Conservation (phyloP, 352 stramenopile genomes). For the Globisporangium nodosum region DNA sequence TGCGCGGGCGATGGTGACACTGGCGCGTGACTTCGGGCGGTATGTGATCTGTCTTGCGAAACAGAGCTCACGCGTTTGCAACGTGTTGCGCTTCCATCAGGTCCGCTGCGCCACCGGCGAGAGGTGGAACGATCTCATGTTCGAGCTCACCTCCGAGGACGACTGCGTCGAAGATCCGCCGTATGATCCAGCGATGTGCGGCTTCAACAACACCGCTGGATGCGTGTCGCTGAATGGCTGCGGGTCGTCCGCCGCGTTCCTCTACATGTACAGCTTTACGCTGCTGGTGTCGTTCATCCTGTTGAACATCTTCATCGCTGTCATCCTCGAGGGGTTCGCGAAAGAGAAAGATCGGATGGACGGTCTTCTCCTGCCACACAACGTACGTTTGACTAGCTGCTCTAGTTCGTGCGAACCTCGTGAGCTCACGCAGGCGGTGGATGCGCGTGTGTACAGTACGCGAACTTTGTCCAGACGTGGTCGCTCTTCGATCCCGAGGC, state of each 20-base stretch:
- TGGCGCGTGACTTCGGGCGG: slow-evolving; percentile 21
- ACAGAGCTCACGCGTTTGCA: not conserved
- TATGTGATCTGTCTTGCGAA: not conserved
- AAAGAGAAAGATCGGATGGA: slow-evolving; percentile 67
- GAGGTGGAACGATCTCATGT: slow-evolving; percentile 91
- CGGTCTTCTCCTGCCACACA: slow-evolving; percentile 41
- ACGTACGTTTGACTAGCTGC: slow-evolving; percentile 24
- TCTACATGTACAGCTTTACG: slow-evolving; percentile 87
- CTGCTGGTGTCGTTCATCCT: slow-evolving; percentile 87
- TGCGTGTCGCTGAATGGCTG: slow-evolving; percentile 72
- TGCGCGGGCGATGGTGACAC: slow-evolving; percentile 54
- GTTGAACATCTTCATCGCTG: slow-evolving; percentile 90
- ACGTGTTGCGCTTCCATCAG: slow-evolving; percentile 33
- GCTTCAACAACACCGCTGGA: slow-evolving; percentile 34
- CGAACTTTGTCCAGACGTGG: slow-evolving; percentile 77
- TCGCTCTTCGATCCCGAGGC: slow-evolving; percentile 76
- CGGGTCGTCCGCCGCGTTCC: slow-evolving; percentile 49
- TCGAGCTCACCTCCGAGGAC: slow-evolving; percentile 62
- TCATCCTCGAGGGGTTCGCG: slow-evolving; percentile 89
- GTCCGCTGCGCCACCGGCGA: slow-evolving; percentile 90
- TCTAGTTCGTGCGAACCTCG: too few species aligned
- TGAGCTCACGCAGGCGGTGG: too few species aligned
- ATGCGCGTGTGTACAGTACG: slow-evolving; percentile 34
- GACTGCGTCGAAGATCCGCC: slow-evolving; percentile 36
- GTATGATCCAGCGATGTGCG: slow-evolving; percentile 53